A percentile compares a stretch with the other conserved stretches of the same genome.
These are phyloP conservation scores for Lonicera japonica DNA, from an alignment of 129 eudicot species.

Conservation along the genomic window DNA sequence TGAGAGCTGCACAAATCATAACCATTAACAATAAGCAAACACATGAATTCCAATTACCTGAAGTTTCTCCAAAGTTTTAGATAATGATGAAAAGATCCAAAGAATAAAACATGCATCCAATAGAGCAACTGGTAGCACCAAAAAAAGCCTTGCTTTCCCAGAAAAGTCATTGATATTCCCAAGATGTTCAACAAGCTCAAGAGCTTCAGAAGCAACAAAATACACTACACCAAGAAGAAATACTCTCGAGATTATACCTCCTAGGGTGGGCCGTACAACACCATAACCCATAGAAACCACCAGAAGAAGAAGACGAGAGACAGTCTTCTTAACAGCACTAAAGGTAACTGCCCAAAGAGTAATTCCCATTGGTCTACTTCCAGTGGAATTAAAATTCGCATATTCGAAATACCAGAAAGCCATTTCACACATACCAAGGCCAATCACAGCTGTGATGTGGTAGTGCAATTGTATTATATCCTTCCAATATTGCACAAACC, in stretches of 20 bases:
- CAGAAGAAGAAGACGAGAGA: conserved; percentile 75
- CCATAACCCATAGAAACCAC: conserved; percentile 94
- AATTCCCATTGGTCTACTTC: conserved; percentile 76
- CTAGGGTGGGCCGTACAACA: conserved; percentile 75
- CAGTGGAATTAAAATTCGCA: conserved; percentile 66
- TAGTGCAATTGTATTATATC: conserved; percentile 77
- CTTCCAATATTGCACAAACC: conserved; percentile 77
- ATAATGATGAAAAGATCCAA: conserved; percentile 84
- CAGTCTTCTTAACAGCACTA: conserved; percentile 74
- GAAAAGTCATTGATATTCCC: conserved; percentile 83
- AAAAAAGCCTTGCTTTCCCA: conserved; percentile 69
- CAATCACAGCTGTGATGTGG: conserved; percentile 77
- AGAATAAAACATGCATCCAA: conserved; percentile 75
- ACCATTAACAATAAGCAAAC: neutral
- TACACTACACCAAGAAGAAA: conserved; percentile 63
- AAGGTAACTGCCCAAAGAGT: conserved; percentile 86
- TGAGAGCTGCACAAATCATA: neutral
- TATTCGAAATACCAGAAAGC: conserved; percentile 88
- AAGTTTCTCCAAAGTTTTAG: conserved; percentile 87
- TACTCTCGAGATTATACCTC: conserved; percentile 63
- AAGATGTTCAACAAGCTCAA: conserved; percentile 84
- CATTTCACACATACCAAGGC: conserved; percentile 90
- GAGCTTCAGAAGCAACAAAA: conserved; percentile 78
- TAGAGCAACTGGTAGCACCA: conserved; percentile 74
- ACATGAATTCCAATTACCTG: conserved; percentile 45